Conservation (phyloP, 306 rosid species). For the Macrotyloma uniflorum region DNA sequence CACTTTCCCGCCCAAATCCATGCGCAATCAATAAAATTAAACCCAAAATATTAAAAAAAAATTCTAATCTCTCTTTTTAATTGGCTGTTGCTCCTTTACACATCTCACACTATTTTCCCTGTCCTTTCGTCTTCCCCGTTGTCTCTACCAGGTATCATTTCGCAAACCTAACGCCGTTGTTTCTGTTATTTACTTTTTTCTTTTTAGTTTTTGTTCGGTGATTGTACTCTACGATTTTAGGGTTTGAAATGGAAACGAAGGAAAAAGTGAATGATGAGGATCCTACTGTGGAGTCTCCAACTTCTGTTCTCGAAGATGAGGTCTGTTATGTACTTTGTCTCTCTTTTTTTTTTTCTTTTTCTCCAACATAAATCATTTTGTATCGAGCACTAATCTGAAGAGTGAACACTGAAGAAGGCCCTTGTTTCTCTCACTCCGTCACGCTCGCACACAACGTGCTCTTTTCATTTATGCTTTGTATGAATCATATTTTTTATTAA, state of each 20-base stretch:
- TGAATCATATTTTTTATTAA: neutral
- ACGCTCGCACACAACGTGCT: neutral
- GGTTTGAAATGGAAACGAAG: constrained; percentile 60
- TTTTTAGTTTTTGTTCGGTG: neutral
- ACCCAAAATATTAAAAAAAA: neutral
- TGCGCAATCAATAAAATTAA: neutral
- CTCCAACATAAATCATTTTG: neutral
- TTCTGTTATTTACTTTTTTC: neutral
- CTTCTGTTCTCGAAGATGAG: constrained; percentile 87
- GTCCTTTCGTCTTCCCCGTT: constrained; percentile 13
- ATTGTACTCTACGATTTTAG: constrained; percentile 24
- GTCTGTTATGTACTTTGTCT: constrained; percentile 37
- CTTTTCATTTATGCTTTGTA: neutral
- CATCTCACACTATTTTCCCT: neutral
- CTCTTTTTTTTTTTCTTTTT: neutral
- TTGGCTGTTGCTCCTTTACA: neutral
- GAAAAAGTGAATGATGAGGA: constrained; percentile 46
- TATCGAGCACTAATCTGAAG: neutral
- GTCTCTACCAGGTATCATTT: constrained; percentile 2
- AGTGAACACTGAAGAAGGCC: neutral
- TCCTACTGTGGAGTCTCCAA: constrained; percentile 68
- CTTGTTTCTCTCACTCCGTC: neutral
- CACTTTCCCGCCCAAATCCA: constrained; percentile 67
- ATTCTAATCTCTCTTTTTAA: neutral
- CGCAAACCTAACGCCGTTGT: constrained; percentile 23